Conservation (phyloP, 495 filamentous ascomycete genomes). For the Aspergillus olivimuriae region DNA sequence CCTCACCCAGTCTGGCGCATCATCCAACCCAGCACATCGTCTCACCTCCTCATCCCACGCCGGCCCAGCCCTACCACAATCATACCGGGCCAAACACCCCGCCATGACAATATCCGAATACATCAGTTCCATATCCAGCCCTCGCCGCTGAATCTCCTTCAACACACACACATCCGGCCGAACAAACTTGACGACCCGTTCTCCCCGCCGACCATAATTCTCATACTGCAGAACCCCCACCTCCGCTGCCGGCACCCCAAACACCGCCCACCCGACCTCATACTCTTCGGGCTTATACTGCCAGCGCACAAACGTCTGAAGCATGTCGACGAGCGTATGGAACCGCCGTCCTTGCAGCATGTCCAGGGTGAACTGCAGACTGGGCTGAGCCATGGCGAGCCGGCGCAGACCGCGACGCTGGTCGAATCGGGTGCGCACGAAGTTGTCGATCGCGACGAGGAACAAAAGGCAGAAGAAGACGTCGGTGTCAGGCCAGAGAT, state of each 20-base stretch:
- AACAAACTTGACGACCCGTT: slow-evolving; percentile 27
- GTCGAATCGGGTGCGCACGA: slow-evolving; percentile 45
- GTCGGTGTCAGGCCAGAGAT: slow-evolving; percentile 47
- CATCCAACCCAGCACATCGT: not conserved
- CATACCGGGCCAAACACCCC: not conserved
- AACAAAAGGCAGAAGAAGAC: slow-evolving; percentile 49
- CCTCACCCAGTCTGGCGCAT: no score
- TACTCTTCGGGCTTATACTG: slow-evolving; percentile 12
- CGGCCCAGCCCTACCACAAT: no score
- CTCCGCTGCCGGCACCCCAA: slow-evolving; percentile 43
- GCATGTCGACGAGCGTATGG: slow-evolving; percentile 30
- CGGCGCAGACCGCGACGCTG: slow-evolving; percentile 36
- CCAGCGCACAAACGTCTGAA: slow-evolving; percentile 38
- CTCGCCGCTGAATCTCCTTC: slow-evolving; percentile 39
- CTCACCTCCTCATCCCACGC: slow-evolving; percentile 11
- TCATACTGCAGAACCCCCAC: slow-evolving; percentile 46
- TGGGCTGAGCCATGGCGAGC: slow-evolving; percentile 54
- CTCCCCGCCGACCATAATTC: slow-evolving; percentile 38
- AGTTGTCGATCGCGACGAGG: slow-evolving; percentile 56
- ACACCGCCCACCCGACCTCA: slow-evolving; percentile 14
- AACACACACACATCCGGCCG: slow-evolving; percentile 52
- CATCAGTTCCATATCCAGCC: slow-evolving; percentile 37
- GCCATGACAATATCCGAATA: slow-evolving; percentile 37
- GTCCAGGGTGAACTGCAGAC: slow-evolving; percentile 41
- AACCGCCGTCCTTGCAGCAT: slow-evolving; percentile 40